phyloP scores from a whole-genome alignment of 345 rosid genomes.

The Pugionium cornutum region DNA sequence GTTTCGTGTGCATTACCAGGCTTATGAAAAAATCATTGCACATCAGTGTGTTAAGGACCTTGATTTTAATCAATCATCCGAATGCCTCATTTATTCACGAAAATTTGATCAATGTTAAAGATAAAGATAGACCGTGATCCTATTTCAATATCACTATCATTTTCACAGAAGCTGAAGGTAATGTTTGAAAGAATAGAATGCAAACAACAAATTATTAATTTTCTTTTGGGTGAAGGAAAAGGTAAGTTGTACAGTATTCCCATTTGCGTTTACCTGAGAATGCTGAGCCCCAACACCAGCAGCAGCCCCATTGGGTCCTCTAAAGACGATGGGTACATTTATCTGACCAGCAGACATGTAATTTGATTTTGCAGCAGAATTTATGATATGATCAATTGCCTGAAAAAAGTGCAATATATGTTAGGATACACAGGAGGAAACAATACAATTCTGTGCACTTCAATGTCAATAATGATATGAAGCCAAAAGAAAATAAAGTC shows the following conservation, averaged over 20 bases:
- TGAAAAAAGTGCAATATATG: conserved; percentile 32
- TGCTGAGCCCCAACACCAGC: conserved; percentile 99
- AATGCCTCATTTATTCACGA: background rate
- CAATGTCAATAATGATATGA: conserved; percentile 1
- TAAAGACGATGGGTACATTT: conserved; percentile 78
- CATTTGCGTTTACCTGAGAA: conserved; percentile 61
- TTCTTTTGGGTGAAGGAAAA: background rate
- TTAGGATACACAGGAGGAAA: background rate
- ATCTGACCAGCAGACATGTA: conserved; percentile 93
- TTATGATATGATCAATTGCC: conserved; percentile 94
- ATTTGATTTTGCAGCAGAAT: conserved; percentile 84
- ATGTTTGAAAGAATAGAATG: conserved; percentile 10
- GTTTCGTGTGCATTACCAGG: background rate
- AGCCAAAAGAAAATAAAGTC: conserved; percentile 3
- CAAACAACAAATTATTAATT: background rate
- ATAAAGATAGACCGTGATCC: conserved; percentile 13
- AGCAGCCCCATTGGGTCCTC: conserved; percentile 98
- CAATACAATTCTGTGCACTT: background rate
- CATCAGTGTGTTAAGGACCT: background rate
- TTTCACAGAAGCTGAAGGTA: background rate
- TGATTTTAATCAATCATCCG: background rate
- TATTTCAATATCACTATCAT: conserved; percentile 2
- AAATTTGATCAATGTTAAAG: conserved; percentile 1
- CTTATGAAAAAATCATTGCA: conserved; percentile 4
- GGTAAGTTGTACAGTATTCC: background rate